Evolutionary conservation across 2,329 filamentous ascomycete species (phyloP).

Genomic region (Beauveria sp.): DNA sequence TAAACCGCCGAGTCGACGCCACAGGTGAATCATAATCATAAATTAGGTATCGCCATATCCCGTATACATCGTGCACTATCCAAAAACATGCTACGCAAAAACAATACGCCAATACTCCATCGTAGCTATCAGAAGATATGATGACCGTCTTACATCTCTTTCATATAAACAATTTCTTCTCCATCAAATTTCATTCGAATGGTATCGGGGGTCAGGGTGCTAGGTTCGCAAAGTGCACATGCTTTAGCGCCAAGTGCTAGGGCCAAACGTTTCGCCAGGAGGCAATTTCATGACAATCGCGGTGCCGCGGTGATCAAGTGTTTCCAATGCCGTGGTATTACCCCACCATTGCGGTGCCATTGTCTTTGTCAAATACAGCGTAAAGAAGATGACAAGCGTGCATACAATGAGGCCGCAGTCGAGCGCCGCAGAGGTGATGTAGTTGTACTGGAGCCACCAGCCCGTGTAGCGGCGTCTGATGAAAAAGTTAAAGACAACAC

Average conservation of each 20-base stretch:
- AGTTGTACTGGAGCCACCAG: slow-evolving; percentile 76
- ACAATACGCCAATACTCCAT: slow-evolving; percentile 3
- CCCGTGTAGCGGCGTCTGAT: slow-evolving; percentile 57
- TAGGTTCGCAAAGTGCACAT: background rate
- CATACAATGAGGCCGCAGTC: slow-evolving; percentile 60
- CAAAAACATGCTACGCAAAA: background rate
- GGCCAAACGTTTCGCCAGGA: slow-evolving; percentile 43
- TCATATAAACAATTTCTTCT: background rate
- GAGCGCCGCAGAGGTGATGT: slow-evolving; percentile 63
- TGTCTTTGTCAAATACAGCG: slow-evolving; percentile 52
- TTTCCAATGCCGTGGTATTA: slow-evolving; percentile 40
- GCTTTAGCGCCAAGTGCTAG: slow-evolving; percentile 36
- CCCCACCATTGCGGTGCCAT: slow-evolving; percentile 55
- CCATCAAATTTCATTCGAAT: background rate
- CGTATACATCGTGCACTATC: background rate
- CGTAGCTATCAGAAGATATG: background rate
- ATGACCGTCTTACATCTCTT: background rate
- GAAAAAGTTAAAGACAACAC: slow-evolving; percentile 60
- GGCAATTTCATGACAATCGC: slow-evolving; percentile 36
- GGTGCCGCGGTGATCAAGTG: slow-evolving; percentile 35
- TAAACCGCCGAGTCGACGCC: too few species aligned
- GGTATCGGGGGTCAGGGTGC: background rate
- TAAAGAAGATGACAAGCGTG: slow-evolving; percentile 63
- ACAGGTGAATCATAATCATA: slow-evolving; percentile 7
- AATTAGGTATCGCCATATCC: slow-evolving; percentile 13